These are phyloP conservation scores for Trichoderma koningiopsis DNA, from an alignment of 2,329 filamentous ascomycete species.

Conservation along the genomic window DNA sequence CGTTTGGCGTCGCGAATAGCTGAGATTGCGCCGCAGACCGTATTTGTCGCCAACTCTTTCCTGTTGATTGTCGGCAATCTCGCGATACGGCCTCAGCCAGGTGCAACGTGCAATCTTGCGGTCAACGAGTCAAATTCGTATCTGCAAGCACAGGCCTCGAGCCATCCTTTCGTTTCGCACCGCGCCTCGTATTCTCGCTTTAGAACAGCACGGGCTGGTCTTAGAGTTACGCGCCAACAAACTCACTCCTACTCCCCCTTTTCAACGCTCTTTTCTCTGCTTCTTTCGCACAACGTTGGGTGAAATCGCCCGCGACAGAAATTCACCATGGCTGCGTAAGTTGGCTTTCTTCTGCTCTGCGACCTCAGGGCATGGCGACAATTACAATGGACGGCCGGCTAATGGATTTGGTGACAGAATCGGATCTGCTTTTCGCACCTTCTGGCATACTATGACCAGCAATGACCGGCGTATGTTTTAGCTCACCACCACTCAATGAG, in stretches of 20 bases:
- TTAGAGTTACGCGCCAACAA: constrained; percentile 22
- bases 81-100: neutral
- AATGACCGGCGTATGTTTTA: constrained; percentile 64
- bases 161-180: constrained; percentile 2
- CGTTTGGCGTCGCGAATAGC: neutral
- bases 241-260: constrained; percentile 1
- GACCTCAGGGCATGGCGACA: constrained; percentile 1
- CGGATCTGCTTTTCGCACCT: constrained; percentile 75
- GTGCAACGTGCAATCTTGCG: neutral
- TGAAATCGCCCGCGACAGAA: constrained; percentile 10
- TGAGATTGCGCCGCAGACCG: neutral
- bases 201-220: neutral
- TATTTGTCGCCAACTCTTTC: neutral
- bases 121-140: constrained; percentile 1
- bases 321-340: constrained; percentile 30
- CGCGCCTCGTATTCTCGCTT: neutral
- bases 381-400: constrained; percentile 12
- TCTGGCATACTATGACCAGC: constrained; percentile 91
- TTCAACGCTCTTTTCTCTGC: neutral
- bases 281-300: neutral
- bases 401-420: constrained; percentile 50
- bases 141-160: constrained; percentile 12
- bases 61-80: neutral
- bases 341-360: constrained; percentile 7
- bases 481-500: neutral